Base-by-base conservation (phyloP, 1,139 yeast genomes). In the Suhomyces atakaporum region DNA sequence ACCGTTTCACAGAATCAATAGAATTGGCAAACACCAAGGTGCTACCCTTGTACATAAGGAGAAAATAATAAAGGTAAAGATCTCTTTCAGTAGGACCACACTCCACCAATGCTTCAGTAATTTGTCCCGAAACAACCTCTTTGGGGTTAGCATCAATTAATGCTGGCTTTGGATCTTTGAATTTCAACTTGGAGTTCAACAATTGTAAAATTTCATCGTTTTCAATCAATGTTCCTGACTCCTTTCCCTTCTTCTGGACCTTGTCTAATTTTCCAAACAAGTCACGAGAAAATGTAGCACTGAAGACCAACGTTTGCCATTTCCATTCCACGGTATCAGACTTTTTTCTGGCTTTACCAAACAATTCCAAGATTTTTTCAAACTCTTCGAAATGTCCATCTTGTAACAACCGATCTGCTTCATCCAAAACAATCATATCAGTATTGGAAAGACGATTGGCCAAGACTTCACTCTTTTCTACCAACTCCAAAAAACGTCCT, bases 381-480 rank as follows among this genome's bases (percentile, higher is more conserved):
- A 94, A 77, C 57, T 94, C 98, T 40, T 87, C 95, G 55, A 92
- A 92, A 63, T 90, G 97, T 2, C 98, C 97, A 53, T 90, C 96
- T 62, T 92, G 97, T 38, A 94, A 72, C 45, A 92, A 69, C 58
- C 98, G 73, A 65, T 92, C 99, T n/a, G 98, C 99, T 61, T 94
- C 99, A 67, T 94, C 99, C 27, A 90, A 70, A 1, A 90, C 96
- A 7, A 92, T 56, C 5, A 81, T 73, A 39, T 86, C 88, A 8
- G 87, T 72, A 16, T 77, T 66, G 11, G 84, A 75, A 46, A 89
- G 67, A 51, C 81, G 69, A 16, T 68, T 63, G 7, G 81, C 70
- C 25, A 81, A 48, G 1, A 70, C 75, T 20, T 69, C 68, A 41
- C 80, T 78, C 45, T 80, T 80, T 56, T 84, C 86, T 27, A 92